These are phyloP conservation scores for Leccinum variicolor DNA, from an alignment of 768 basidiomycete genomes.

Conservation along the genomic window DNA sequence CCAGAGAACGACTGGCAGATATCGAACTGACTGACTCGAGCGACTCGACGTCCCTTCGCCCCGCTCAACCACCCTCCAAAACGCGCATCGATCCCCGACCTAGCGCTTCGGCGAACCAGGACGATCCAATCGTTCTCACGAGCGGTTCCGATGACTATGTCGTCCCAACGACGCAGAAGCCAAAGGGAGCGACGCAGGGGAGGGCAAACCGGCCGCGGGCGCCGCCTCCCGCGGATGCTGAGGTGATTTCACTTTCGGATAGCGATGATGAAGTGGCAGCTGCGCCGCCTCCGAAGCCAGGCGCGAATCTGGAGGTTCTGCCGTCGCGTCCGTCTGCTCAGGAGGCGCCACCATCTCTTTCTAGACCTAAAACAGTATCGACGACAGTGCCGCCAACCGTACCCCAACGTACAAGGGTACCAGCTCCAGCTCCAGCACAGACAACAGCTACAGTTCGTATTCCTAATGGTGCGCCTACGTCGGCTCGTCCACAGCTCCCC, in stretches of 20 bases:
- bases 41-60: conserved; percentile 7
- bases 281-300: not conserved
- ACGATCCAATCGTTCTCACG: conserved; percentile 23
- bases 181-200: not conserved
- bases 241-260: conserved; percentile 30
- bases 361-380: not conserved
- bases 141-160: conserved; percentile 23
- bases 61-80: not conserved
- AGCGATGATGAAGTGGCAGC: conserved; percentile 17
- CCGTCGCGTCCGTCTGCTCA: not conserved
- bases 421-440: not conserved
- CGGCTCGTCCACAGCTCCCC: not conserved
- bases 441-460: not conserved
- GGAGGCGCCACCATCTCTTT: not conserved
- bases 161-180: not conserved
- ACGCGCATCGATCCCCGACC: not conserved
- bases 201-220: not conserved
- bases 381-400: not conserved
- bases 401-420: not conserved
- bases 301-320: not conserved
- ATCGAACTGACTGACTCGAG: conserved; percentile 27
- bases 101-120: not conserved
- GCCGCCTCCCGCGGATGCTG: conserved; percentile 12
- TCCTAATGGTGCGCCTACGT: not conserved
- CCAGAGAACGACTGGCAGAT: conserved; percentile 3